These are phyloP conservation scores for Leccinum ambiguum DNA, from an alignment of 1,284 basidiomycete genomes.

Conservation along the genomic window DNA sequence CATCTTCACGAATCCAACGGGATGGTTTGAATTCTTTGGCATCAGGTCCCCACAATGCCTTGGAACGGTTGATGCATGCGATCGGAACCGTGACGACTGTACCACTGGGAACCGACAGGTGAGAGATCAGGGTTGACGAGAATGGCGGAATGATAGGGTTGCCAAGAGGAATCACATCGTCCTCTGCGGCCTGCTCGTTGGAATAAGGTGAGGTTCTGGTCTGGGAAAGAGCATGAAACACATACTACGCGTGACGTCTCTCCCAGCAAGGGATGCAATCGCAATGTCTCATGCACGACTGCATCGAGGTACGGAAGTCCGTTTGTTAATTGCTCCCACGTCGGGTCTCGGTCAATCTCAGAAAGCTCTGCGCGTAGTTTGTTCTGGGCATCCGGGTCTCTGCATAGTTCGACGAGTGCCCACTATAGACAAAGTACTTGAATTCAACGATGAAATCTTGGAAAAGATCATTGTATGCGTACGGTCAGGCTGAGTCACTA, in stretches of 20 bases:
- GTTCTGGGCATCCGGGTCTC: slow-evolving; percentile 33
- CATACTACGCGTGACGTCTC: slow-evolving; percentile 23
- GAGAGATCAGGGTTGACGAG: slow-evolving; percentile 34
- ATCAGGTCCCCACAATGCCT: slow-evolving; percentile 45
- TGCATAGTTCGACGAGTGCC: slow-evolving; percentile 25
- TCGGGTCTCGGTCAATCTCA: slow-evolving; percentile 31
- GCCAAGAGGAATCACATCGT: slow-evolving; percentile 52
- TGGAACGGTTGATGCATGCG: slow-evolving; percentile 46
- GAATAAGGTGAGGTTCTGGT: slow-evolving; percentile 12
- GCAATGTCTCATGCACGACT: slow-evolving; percentile 30
- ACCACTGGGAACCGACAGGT: slow-evolving; percentile 44
- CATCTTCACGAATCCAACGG: slow-evolving; percentile 14
- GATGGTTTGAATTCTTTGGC: slow-evolving; percentile 32
- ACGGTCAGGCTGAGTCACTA: slow-evolving; percentile 22
- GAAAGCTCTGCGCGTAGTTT: slow-evolving; percentile 43
- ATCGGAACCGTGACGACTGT: slow-evolving; percentile 44
- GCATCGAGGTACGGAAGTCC: slow-evolving; percentile 37
- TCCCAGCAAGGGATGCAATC: slow-evolving; percentile 15
- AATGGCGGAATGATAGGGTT: slow-evolving; percentile 35
- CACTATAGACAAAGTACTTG: slow-evolving; percentile 14
- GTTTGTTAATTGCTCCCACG: slow-evolving; percentile 35
- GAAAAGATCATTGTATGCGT: background rate
- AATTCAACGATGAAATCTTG: background rate
- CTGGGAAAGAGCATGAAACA: background rate
- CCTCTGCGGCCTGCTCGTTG: slow-evolving; percentile 40